A percentile compares a stretch with the other conserved stretches of the same genome.
Evolutionary conservation across 2,329 filamentous ascomycete genomes (phyloP).

Genomic region (Fusarium coicis): DNA sequence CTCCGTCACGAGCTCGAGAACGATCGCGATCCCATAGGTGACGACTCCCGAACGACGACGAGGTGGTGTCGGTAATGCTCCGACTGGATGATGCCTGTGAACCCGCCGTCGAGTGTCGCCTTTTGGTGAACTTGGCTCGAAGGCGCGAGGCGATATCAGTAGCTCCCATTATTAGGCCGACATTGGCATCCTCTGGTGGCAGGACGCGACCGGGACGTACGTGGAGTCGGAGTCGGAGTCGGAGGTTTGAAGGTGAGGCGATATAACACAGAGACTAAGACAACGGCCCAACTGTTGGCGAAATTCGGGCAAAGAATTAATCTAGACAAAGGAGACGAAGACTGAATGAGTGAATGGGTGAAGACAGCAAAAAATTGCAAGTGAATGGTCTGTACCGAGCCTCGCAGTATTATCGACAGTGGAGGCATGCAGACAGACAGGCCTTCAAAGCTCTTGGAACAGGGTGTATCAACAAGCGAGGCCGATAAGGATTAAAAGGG

Average conservation of each 20-base stretch:
- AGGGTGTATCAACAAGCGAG: constrained; percentile 32
- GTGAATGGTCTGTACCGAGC: constrained; percentile 19
- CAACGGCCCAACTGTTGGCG: constrained; percentile 3
- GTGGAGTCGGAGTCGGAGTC: constrained; percentile 21
- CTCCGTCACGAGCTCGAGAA: constrained; percentile 31
- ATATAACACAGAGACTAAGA: constrained; percentile 25
- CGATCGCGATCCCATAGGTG: constrained; percentile 42
- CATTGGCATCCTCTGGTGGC: constrained; percentile 30
- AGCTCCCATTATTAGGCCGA: constrained; percentile 55
- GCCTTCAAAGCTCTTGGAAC: constrained; percentile 5
- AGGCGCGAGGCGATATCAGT: constrained; percentile 58
- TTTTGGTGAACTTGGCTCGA: constrained; percentile 57
- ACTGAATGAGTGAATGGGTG: constrained; percentile 8
- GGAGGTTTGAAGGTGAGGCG: constrained; percentile 6
- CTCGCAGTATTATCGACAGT: constrained; percentile 32
- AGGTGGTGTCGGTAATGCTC: constrained; percentile 33
- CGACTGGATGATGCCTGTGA: constrained; percentile 51
- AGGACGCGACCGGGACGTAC: constrained; percentile 16
- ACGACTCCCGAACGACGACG: constrained; percentile 39
- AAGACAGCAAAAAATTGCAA: constrained; percentile 6
- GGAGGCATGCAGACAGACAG: constrained; percentile 22
- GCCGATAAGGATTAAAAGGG: constrained; percentile 23
- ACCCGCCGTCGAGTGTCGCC: constrained; percentile 54
- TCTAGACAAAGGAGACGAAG: constrained; percentile 13
- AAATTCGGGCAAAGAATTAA: not conserved